Percentiles rank a stretch among this genome's conserved stretches.
These are phyloP conservation scores for Kingdonia uniflora DNA, from an alignment of 164 flowering plant species.

Conservation along the genomic window DNA sequence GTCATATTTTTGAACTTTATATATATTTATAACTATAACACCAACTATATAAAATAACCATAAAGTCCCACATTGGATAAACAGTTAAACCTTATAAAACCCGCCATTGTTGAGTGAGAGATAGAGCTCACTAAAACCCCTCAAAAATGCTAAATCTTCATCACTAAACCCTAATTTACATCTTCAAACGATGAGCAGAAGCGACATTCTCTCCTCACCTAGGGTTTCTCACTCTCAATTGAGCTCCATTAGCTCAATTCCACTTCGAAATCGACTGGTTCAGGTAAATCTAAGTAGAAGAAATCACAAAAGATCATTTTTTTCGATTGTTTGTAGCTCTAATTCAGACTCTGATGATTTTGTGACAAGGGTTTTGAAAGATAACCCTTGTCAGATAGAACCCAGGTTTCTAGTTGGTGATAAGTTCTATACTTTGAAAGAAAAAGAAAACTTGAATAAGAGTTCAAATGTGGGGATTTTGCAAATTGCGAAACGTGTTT, in stretches of 20 bases:
- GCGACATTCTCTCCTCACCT: constrained; percentile 5
- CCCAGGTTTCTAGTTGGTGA: constrained; percentile 53
- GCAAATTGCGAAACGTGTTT: constrained; percentile 24
- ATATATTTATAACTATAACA: too few relatives aligned
- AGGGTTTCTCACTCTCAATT: too few relatives aligned
- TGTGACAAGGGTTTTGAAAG: constrained; percentile 70
- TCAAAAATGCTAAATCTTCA: too few relatives aligned
- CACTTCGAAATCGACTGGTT: constrained; percentile 1
- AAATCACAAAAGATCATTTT: too few relatives aligned
- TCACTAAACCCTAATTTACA: neutral
- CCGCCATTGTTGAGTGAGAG: too few relatives aligned
- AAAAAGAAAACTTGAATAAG: constrained; percentile 39
- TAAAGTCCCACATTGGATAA: too few relatives aligned
- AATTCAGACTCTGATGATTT: constrained; percentile 47
- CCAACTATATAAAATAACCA: too few relatives aligned
- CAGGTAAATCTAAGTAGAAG: constrained; percentile 1
- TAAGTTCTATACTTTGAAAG: constrained; percentile 54
- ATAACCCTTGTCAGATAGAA: constrained; percentile 87
- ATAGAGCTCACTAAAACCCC: too few relatives aligned
- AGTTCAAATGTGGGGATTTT: constrained; percentile 15
- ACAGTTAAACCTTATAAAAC: too few relatives aligned
- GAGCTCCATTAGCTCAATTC: too few relatives aligned
- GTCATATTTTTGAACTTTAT: too few relatives aligned
- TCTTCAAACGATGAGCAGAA: neutral
- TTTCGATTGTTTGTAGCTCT: neutral